Base-by-base conservation (phyloP, 805 yeast species). In the Barnettozyma siamensis region DNA sequence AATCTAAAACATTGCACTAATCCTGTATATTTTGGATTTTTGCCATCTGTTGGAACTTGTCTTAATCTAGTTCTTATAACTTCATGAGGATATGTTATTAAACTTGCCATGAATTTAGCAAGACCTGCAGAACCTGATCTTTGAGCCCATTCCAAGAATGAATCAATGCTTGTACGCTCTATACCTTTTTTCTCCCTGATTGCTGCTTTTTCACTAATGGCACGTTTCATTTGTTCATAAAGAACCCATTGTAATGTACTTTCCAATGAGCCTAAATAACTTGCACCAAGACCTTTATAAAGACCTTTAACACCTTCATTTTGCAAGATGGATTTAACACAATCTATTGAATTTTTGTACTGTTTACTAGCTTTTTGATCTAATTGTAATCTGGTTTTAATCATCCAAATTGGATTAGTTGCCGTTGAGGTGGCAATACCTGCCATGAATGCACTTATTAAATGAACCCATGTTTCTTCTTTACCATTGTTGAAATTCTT, bases 91-190 rank as follows among this genome's bases (percentile, higher is more conserved):
- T 91, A 93, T 0, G 98, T 91, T 35, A 89, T 75, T 42, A 93
- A 72, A 17, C 96, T 87, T 2, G 99, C 99, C 44, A 85, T 70
- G 54, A 93, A 82, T 62, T 93, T 93, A 35, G 99, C 99, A 32
- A 88, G 80, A 33, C 99, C 99, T 3, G 99, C 99, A 33, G 96
- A 87, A 2, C 98, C 98, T 0, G 97, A 88, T 52, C 97, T 78
- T 2, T 96, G 96, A 48, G 82, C 75, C 99, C 99, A 93, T 57
- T 88, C 95, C 50, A 81, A 63, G 21, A 88, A 66, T 44, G 76
- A 73, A 54, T 87, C 96, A 42, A 70, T 57, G 3, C 75, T 66
- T 3, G 73, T 59, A 41, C 58, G 62, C 23, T 55, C 49, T 10
- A 51, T 52, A 6, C 67, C 62, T 42, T 33, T 60, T 50, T 47